These are phyloP conservation scores for Carex parvula DNA, from an alignment of 176 grass and related monocot species.

Conservation along the genomic window DNA sequence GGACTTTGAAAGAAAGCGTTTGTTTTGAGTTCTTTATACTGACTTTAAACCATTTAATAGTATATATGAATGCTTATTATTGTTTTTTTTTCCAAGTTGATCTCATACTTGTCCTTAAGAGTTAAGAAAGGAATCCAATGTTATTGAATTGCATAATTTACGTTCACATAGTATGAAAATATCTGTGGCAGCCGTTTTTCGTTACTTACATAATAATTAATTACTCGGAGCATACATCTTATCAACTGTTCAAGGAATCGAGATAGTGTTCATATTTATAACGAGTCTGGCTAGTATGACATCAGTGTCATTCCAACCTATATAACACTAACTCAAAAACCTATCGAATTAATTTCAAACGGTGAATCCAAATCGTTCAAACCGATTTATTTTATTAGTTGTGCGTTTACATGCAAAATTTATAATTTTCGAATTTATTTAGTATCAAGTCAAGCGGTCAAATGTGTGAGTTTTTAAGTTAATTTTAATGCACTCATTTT, in stretches of 20 bases:
- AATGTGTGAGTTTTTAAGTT: too few relatives aligned
- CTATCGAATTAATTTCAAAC: too few relatives aligned
- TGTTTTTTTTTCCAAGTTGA: not conserved
- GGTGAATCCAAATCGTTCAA: too few relatives aligned
- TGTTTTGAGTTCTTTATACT: not conserved
- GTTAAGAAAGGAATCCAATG: slow-evolving; percentile 6
- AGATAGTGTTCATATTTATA: not conserved
- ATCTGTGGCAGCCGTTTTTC: not conserved
- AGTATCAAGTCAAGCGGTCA: too few relatives aligned
- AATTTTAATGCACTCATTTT: too few relatives aligned
- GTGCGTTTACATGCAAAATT: too few relatives aligned
- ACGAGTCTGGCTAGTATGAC: too few relatives aligned
- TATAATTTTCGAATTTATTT: too few relatives aligned
- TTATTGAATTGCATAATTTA: not conserved
- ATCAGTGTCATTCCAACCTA: too few relatives aligned
- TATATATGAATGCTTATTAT: not conserved
- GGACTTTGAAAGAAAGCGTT: not conserved
- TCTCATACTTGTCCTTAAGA: not conserved
- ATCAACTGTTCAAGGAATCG: not conserved
- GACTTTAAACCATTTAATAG: slow-evolving; percentile 1
- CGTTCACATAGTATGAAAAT: slow-evolving; percentile 13
- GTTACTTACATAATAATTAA: not conserved
- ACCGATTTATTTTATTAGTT: too few relatives aligned
- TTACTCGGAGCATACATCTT: not conserved
- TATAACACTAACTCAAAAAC: too few relatives aligned